Base-by-base conservation (phyloP, 768 basidiomycete genomes). In the Tricholoma furcatifolium region DNA sequence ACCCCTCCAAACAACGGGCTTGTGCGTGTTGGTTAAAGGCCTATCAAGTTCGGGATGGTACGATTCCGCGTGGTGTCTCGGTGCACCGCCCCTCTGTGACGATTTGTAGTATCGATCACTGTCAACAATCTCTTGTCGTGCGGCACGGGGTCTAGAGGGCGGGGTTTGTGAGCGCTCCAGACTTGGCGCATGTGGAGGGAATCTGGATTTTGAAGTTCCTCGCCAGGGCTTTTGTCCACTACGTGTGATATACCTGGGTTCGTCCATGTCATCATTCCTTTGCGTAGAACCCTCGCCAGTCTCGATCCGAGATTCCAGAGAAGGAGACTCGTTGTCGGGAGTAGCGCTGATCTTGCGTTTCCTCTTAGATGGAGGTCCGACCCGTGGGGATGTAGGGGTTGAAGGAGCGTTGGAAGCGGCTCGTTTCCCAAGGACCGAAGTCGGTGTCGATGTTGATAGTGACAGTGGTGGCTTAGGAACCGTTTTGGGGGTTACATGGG, bases 351-450 rank as follows among this genome's bases (percentile, higher is more conserved):
- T n/a, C n/a, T 42, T 47, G 8, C 41, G 53, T 18, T 4, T 27
- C 27, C 46, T 46, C 36, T 48, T 54, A 14, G n/a, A 27, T 14
- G 0, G 17, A 17, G 11, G 32, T 8, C 17, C 23, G 12, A 35
- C 36, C 15, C 27, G 21, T 10, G 38, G 40, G 17, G 40, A 20
- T 34, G 45, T 14, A 12, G 6, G 12, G 17, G 48, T 21, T 20
- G 47, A 39, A 12, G 43, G 23, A 36, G 34, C 38, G 24, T 52
- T 50, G 6, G 17, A 18, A 34, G 40, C 24, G 31, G 30, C 35
- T 18, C 55, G 55, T 20, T 57, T 57, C 14, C 55, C 55, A 41
- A 57, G 51, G 4, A 40, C 20, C 34, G 41, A 38, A 42, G 35
- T n/a, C 10, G 46, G 18, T 17, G 42, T 24, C 10, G 20, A 18